Evolutionary conservation across 108 stramenopile species (phyloP).

Genomic region (Cyclotella cryptica): DNA sequence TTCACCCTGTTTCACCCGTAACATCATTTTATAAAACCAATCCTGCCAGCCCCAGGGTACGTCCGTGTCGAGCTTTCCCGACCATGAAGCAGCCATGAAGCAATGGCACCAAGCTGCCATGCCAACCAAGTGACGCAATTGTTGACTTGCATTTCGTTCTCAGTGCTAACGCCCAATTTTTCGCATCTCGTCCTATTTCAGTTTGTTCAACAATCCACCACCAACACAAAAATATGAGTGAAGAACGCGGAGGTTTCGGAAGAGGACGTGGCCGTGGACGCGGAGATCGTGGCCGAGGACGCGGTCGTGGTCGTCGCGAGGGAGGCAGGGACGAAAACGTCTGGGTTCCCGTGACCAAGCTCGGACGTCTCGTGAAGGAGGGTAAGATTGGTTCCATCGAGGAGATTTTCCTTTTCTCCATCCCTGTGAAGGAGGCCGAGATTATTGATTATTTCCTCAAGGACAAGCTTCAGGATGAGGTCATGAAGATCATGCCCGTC

Average conservation of each 20-base stretch:
- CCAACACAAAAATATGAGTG: constrained; percentile 43
- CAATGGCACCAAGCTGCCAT: too few relatives aligned
- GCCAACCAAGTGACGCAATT: too few relatives aligned
- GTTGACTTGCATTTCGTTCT: too few relatives aligned
- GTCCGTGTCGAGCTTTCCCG: background rate
- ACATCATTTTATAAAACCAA: constrained; percentile 22
- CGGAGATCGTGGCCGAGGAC: constrained; percentile 64
- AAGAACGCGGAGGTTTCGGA: constrained; percentile 78
- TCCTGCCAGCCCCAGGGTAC: constrained; percentile 55
- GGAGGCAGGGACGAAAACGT: constrained; percentile 93
- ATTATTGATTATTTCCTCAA: constrained; percentile 98
- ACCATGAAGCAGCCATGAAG: background rate
- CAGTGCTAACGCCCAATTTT: constrained; percentile 1
- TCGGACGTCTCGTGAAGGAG: constrained; percentile 99
- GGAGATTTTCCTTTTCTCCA: constrained; percentile 99
- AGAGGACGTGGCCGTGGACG: constrained; percentile 75
- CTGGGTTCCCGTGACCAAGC: constrained; percentile 99
- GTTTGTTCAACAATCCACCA: constrained; percentile 1
- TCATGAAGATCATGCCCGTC: constrained; percentile 99
- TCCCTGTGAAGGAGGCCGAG: constrained; percentile 99
- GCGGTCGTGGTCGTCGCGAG: constrained; percentile 93
- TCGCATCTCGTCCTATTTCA: background rate
- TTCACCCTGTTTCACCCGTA: background rate
- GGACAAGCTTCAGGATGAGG: constrained; percentile 99
- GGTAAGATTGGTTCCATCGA: constrained; percentile 98